Evolutionary conservation across 345 rosid species (phyloP).

Genomic region (Aquilaria malaccensis): DNA sequence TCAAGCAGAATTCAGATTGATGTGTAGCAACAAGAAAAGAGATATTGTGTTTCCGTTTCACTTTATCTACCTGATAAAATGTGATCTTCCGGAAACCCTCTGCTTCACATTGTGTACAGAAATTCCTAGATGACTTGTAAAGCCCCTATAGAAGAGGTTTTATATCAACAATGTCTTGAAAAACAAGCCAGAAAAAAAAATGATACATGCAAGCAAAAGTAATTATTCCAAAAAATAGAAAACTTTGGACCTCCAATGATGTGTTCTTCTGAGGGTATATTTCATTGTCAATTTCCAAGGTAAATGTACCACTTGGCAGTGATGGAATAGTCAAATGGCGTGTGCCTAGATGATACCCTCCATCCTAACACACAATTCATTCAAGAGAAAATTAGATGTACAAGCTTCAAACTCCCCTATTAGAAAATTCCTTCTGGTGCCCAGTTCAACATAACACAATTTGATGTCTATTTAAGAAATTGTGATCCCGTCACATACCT

Average conservation of each 20-base stretch:
- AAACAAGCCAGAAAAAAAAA: neutral
- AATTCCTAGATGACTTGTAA: slow-evolving; percentile 88
- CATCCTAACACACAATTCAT: slow-evolving; percentile 36
- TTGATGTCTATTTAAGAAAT: neutral
- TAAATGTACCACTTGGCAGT: slow-evolving; percentile 54
- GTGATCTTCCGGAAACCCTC: slow-evolving; percentile 97
- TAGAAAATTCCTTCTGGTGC: neutral
- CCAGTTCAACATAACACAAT: neutral
- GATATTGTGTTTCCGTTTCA: slow-evolving; percentile 6
- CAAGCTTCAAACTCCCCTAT: neutral
- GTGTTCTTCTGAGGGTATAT: slow-evolving; percentile 89
- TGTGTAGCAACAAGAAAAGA: slow-evolving; percentile 7
- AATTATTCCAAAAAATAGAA: neutral
- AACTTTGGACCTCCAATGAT: slow-evolving; percentile 61
- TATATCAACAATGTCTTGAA: neutral
- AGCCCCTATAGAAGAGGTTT: slow-evolving; percentile 50
- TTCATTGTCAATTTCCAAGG: slow-evolving; percentile 75
- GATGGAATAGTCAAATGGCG: slow-evolving; percentile 67
- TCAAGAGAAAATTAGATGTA: neutral
- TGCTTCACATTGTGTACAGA: slow-evolving; percentile 99
- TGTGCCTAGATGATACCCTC: slow-evolving; percentile 49
- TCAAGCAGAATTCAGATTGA: slow-evolving; percentile 12
- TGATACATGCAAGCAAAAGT: neutral
- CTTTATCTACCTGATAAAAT: slow-evolving; percentile 65
- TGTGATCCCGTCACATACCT: slow-evolving; percentile 33